phyloP scores from a whole-genome alignment of 225 moss, liverwort and hornwort genomes.

The Pseudisothecium myosuroides region DNA sequence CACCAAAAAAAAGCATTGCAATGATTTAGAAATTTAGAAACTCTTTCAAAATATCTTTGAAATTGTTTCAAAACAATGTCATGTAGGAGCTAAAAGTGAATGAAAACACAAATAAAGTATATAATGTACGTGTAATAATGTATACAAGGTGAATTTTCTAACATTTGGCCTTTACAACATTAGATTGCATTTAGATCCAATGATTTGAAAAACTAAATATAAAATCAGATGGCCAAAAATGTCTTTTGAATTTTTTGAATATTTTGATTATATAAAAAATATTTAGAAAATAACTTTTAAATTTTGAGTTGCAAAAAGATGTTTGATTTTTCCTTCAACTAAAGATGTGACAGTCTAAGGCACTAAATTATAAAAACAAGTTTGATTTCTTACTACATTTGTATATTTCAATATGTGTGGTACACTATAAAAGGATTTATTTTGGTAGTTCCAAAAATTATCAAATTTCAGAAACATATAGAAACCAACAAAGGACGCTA shows the following conservation, averaged over 20 bases:
- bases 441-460: too few species aligned
- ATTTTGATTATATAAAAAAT: not conserved
- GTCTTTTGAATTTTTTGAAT: too few species aligned
- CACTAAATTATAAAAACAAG: not conserved
- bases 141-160: not conserved
- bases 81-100: too few species aligned
- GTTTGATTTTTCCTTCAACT: not conserved
- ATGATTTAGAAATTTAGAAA: not conserved
- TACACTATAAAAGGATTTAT: too few species aligned
- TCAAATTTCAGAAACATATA: too few species aligned
- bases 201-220: not conserved
- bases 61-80: not conserved
- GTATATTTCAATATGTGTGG: too few species aligned
- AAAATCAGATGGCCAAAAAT: not conserved
- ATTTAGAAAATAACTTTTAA: not conserved
- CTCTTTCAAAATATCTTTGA: not conserved
- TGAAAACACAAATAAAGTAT: not conserved
- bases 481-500: too few species aligned
- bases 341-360: not conserved
- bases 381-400: not conserved
- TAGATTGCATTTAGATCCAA: not conserved
- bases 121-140: not conserved
- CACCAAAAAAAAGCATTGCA: not conserved
- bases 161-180: not conserved
- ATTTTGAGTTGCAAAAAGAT: not conserved